Evolutionary conservation across 352 stramenopile genomes (phyloP).

Genomic region (Phytopythium boreale): DNA sequence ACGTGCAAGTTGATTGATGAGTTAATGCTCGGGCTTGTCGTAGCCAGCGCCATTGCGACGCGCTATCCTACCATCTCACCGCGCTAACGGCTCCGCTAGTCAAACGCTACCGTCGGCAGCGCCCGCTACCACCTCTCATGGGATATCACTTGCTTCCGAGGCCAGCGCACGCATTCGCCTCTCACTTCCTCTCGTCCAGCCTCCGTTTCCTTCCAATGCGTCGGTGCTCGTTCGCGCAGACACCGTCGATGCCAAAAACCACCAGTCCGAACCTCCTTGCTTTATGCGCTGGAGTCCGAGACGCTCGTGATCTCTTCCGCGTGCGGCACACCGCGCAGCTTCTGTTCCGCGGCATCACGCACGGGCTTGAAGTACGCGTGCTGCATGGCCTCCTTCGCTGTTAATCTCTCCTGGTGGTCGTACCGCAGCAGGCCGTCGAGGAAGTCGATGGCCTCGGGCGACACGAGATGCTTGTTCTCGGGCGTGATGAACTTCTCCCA

Average conservation of each 20-base stretch:
- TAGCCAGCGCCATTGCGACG: background rate
- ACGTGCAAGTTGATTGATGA: conserved; percentile 4
- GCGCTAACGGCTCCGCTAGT: background rate
- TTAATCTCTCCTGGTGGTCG: conserved; percentile 97
- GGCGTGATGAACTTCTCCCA: conserved; percentile 99
- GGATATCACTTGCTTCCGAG: background rate
- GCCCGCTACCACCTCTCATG: background rate
- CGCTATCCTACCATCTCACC: background rate
- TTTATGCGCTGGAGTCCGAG: conserved; percentile 74
- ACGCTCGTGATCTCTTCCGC: conserved; percentile 71
- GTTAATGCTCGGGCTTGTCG: background rate
- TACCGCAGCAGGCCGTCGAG: conserved; percentile 83
- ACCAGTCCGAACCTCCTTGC: background rate
- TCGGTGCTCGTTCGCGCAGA: background rate
- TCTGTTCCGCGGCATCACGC: conserved; percentile 70
- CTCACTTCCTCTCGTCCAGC: background rate
- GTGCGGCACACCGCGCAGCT: conserved; percentile 49
- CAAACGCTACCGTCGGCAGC: background rate
- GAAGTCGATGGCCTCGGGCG: conserved; percentile 96
- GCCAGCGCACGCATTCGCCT: background rate
- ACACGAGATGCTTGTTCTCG: conserved; percentile 98
- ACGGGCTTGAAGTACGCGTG: conserved; percentile 98
- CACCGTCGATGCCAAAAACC: conserved; percentile 2
- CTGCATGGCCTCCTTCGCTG: conserved; percentile 97
- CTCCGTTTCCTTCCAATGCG: background rate